A percentile compares a stretch with the other conserved stretches of the same genome.
These are phyloP conservation scores for Thymus mandschuricus DNA, from an alignment of 257 asterid species.

Conservation along the genomic window DNA sequence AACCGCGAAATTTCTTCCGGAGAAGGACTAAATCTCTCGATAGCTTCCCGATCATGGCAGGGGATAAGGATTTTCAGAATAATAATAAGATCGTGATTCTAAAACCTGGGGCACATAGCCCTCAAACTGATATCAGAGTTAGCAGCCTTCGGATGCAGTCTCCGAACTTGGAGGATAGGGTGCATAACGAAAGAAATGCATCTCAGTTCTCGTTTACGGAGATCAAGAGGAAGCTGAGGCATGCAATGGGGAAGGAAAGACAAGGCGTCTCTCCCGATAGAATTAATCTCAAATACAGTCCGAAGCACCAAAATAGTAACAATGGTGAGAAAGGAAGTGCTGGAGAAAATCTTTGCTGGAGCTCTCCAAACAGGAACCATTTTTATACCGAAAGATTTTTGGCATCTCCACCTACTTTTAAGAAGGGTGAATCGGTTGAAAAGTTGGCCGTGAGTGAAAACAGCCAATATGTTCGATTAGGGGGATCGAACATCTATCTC, in stretches of 20 bases:
- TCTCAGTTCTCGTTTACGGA: conserved; percentile 83
- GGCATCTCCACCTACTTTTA: conserved; percentile 48
- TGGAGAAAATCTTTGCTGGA: conserved; percentile 73
- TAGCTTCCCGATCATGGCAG: conserved; percentile 44
- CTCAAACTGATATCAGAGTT: conserved; percentile 33
- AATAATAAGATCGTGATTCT: conserved; percentile 66
- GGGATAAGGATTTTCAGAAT: conserved; percentile 49
- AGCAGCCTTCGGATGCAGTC: conserved; percentile 41
- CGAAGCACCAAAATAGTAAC: conserved; percentile 46
- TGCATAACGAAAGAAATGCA: conserved; percentile 46
- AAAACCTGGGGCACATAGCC: conserved; percentile 65
- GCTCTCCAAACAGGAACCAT: conserved; percentile 93
- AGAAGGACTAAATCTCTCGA: conserved; percentile 84
- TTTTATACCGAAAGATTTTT: conserved; percentile 75
- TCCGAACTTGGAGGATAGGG: conserved; percentile 34
- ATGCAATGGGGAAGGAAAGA: conserved; percentile 85
- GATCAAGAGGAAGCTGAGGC: conserved; percentile 78
- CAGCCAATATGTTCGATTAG: conserved; percentile 38
- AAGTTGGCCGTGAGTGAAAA: conserved; percentile 39
- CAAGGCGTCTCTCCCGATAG: conserved; percentile 45
- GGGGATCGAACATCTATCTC: conserved; percentile 63
- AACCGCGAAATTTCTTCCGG: conserved; percentile 59
- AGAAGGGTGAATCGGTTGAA: conserved; percentile 49
- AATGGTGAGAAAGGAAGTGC: conserved; percentile 47
- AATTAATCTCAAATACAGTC: conserved; percentile 23